These are phyloP conservation scores for Epichloe typhina DNA, from an alignment of 2,329 filamentous ascomycete genomes.

Conservation along the genomic window DNA sequence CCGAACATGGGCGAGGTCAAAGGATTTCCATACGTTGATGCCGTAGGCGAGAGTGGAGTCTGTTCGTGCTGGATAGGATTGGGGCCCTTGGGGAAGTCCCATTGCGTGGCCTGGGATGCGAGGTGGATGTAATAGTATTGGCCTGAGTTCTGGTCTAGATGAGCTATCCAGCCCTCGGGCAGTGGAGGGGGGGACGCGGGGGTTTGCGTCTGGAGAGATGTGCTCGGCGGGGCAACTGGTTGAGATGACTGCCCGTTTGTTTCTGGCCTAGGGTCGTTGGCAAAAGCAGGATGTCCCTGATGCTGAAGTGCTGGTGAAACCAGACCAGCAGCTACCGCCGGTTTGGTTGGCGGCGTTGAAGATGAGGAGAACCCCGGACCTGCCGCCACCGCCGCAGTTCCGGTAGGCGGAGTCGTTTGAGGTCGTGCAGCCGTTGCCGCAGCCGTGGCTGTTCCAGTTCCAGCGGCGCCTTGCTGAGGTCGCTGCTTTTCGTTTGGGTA, in stretches of 20 bases:
- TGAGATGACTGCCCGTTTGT: conserved; percentile 35
- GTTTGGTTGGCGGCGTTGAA: conserved; percentile 1
- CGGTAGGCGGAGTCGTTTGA: conserved; percentile 2
- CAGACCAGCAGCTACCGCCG: conserved; percentile 16
- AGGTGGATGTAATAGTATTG: conserved; percentile 99
- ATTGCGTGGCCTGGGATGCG: conserved; percentile 88
- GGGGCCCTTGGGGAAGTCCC: conserved; percentile 96
- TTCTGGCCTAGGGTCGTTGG: conserved; percentile 58
- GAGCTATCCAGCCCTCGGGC: conserved; percentile 96
- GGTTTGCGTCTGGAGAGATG: conserved; percentile 30
- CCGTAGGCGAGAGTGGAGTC: conserved; percentile 69
- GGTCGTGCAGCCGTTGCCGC: conserved; percentile 9
- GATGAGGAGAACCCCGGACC: not conserved
- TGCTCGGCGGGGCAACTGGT: conserved; percentile 25
- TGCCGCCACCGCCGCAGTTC: not conserved
- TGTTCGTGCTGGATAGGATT: conserved; percentile 78
- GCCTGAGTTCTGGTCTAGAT: conserved; percentile 86
- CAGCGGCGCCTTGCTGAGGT: conserved; percentile 20
- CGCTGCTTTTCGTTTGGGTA: conserved; percentile 73
- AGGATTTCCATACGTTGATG: conserved; percentile 63
- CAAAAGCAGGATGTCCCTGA: conserved; percentile 75
- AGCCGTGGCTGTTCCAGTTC: conserved; percentile 7
- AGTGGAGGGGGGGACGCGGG: conserved; percentile 82
- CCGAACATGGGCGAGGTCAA: conserved; percentile 55
- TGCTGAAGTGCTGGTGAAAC: conserved; percentile 39